These are phyloP conservation scores for Cercospora nicotianae DNA, from an alignment of 2,329 filamentous ascomycete species.

Conservation along the genomic window DNA sequence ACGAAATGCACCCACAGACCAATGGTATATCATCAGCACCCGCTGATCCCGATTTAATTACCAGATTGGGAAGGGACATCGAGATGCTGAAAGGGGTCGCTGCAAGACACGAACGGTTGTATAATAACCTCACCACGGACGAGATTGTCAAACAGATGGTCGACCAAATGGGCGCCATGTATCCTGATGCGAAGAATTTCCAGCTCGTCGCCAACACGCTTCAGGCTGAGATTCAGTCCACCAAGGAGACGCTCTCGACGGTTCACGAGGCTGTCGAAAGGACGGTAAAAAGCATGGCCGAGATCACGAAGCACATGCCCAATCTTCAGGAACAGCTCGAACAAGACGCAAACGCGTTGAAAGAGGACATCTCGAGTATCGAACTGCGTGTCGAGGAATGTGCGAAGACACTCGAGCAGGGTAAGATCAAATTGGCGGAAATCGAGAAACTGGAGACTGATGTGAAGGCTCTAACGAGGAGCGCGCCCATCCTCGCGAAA, in stretches of 20 bases:
- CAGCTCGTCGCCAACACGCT: neutral
- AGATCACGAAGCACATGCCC: neutral
- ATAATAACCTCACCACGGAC: slow-evolving; percentile 19
- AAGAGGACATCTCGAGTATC: neutral
- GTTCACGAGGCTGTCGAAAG: neutral
- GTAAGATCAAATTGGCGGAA: neutral
- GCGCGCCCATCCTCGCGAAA: neutral
- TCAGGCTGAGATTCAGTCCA: neutral
- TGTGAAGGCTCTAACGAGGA: neutral
- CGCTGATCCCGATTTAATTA: neutral
- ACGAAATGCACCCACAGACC: neutral
- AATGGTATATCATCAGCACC: neutral
- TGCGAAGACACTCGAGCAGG: neutral
- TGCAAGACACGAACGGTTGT: neutral
- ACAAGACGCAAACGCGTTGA: neutral
- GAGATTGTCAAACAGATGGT: slow-evolving; percentile 18
- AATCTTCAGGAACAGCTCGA: neutral
- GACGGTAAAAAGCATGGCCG: neutral
- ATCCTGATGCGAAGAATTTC: slow-evolving; percentile 13
- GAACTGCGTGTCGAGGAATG: neutral
- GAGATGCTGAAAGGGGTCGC: slow-evolving; percentile 5
- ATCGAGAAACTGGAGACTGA: neutral
- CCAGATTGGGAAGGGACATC: neutral
- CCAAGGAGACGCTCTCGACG: neutral
- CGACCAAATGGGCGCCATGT: slow-evolving; percentile 11